These are phyloP conservation scores for Trypanosoma cruzi DNA, from an alignment of 208 protist genomes.

Conservation along the genomic window DNA sequence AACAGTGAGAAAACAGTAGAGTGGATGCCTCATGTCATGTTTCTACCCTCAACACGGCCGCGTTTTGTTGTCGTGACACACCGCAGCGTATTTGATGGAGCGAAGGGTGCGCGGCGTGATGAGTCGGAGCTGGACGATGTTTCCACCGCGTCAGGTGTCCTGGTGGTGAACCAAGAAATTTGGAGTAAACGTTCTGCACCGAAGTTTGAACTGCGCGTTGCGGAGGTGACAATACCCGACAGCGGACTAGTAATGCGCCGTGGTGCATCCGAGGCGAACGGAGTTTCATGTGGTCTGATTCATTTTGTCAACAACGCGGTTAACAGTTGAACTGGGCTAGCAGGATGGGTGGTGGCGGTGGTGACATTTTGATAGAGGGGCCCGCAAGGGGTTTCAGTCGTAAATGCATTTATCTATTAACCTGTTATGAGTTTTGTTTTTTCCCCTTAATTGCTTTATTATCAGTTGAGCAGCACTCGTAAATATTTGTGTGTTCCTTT, in stretches of 20 bases:
- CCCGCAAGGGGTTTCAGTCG: not conserved
- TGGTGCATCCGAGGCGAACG: conserved; percentile 58
- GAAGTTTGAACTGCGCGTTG: conserved; percentile 76
- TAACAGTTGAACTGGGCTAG: not conserved
- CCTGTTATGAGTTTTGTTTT: too few relatives aligned
- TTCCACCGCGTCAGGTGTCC: conserved; percentile 54
- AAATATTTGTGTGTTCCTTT: conserved; percentile 27
- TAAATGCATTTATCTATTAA: conserved; percentile 3
- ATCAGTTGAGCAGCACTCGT: too few relatives aligned
- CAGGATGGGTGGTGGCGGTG: not conserved
- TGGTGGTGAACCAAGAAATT: conserved; percentile 84
- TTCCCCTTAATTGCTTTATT: too few relatives aligned
- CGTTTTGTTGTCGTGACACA: conserved; percentile 79
- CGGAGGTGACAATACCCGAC: conserved; percentile 80
- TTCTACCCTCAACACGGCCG: conserved; percentile 77
- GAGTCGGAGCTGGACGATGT: conserved; percentile 41
- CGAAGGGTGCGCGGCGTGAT: not conserved
- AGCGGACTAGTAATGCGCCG: conserved; percentile 45
- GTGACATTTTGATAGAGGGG: not conserved
- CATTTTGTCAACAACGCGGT: conserved; percentile 52
- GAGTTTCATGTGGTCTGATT: conserved; percentile 71
- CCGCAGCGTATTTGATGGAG: conserved; percentile 30
- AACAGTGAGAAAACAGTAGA: conserved; percentile 28
- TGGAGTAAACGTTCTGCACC: conserved; percentile 64
- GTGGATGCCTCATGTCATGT: conserved; percentile 83